A percentile compares a stretch with the other conserved stretches of the same genome.
Evolutionary conservation across 306 rosid species (phyloP).

Genomic region (Vachellia collinsii): DNA sequence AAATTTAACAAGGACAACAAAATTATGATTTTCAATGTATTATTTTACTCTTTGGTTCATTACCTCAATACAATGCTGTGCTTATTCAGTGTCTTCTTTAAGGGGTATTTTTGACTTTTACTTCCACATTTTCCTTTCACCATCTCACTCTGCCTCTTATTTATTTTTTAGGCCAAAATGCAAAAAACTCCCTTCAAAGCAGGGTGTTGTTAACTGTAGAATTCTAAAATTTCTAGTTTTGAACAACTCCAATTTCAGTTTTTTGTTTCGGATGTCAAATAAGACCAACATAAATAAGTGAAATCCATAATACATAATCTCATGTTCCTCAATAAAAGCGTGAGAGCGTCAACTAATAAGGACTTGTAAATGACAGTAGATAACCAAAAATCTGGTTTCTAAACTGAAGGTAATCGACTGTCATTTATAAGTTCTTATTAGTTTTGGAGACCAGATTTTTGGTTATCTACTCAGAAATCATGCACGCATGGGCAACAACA

Average conservation of each 20-base stretch:
- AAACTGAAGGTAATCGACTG: not conserved
- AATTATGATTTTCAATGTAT: slow-evolving; percentile 6
- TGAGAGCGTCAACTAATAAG: not conserved
- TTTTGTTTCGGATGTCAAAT: not conserved
- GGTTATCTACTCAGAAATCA: not conserved
- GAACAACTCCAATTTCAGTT: not conserved
- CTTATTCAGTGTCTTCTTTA: slow-evolving; percentile 4
- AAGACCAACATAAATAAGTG: not conserved
- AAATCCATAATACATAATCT: not conserved
- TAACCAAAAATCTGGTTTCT: not conserved
- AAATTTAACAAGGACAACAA: not conserved
- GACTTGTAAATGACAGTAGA: not conserved
- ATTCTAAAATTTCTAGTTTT: not conserved
- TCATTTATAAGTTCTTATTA: not conserved
- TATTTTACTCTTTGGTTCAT: slow-evolving; percentile 18
- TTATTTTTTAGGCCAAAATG: not conserved
- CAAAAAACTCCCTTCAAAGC: not conserved
- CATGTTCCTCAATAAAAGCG: not conserved
- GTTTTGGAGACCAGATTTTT: too few relatives aligned
- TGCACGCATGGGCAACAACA: not conserved
- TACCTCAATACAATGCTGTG: slow-evolving; percentile 17
- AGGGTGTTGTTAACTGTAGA: slow-evolving; percentile 1
- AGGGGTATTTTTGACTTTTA: not conserved
- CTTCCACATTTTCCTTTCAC: not conserved
- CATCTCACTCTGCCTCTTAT: not conserved